phyloP scores from a whole-genome alignment of 176 grass and related monocot genomes.

The Triticum monococcum region DNA sequence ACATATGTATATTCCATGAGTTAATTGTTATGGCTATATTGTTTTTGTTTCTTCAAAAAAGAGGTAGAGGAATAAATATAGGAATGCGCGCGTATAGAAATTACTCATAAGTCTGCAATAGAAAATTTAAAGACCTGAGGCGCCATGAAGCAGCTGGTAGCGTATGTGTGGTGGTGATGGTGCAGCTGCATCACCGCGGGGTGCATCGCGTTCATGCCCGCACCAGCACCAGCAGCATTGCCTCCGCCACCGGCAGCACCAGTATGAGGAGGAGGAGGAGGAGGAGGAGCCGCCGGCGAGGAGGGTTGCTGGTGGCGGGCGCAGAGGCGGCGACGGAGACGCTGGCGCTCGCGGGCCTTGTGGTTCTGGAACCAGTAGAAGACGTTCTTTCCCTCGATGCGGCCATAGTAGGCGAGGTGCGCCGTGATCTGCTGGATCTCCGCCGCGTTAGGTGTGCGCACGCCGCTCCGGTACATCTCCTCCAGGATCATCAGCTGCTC shows the following conservation, averaged over 20 bases:
- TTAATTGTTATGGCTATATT: background rate
- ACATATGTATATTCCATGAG: background rate
- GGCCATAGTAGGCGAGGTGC: slow-evolving; percentile 75
- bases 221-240: background rate
- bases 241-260: background rate
- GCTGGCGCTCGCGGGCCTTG: slow-evolving; percentile 82
- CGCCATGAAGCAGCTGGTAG: slow-evolving; percentile 33
- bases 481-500: slow-evolving; percentile 92
- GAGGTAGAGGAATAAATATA: background rate
- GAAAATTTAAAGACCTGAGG: slow-evolving; percentile 7
- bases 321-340: slow-evolving; percentile 67
- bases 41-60: background rate
- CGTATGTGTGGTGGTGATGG: slow-evolving; percentile 30
- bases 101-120: background rate
- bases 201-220: background rate
- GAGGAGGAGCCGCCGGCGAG: background rate
- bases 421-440: slow-evolving; percentile 95
- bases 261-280: background rate
- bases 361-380: slow-evolving; percentile 99
- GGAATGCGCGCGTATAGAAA: background rate
- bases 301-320: slow-evolving; percentile 48
- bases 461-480: slow-evolving; percentile 79
- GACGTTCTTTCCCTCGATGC: slow-evolving; percentile 92
- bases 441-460: slow-evolving; percentile 71
- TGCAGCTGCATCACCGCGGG: slow-evolving; percentile 46